A percentile compares a stretch with the other conserved stretches of the same genome.
Evolutionary conservation across 768 basidiomycete species (phyloP).

Genomic region (Russula foetens): DNA sequence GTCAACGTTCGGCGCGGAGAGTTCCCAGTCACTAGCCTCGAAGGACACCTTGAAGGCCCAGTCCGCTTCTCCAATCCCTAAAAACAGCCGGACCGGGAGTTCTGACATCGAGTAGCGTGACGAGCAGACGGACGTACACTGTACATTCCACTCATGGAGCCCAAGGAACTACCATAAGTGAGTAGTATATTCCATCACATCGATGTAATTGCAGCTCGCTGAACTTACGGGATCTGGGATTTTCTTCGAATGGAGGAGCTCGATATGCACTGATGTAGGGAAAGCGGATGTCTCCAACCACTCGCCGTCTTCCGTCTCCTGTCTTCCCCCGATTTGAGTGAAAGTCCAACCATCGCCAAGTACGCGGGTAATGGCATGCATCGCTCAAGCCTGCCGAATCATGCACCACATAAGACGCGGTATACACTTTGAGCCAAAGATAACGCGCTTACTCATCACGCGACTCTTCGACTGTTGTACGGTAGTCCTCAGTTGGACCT

Average conservation of each 20-base stretch:
- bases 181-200: constrained; percentile 10
- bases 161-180: constrained; percentile 50
- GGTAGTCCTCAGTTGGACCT: too few species aligned
- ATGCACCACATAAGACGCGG: neutral
- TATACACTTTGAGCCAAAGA: too few species aligned
- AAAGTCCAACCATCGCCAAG: constrained; percentile 53
- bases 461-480: too few species aligned
- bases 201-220: neutral
- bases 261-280: constrained; percentile 84
- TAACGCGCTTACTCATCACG: too few species aligned
- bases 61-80: constrained; percentile 83
- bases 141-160: constrained; percentile 82
- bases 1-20: constrained; percentile 46
- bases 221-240: constrained; percentile 75
- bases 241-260: constrained; percentile 60
- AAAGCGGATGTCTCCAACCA: constrained; percentile 58
- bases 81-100: neutral
- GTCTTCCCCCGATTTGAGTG: constrained; percentile 54
- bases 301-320: constrained; percentile 45
- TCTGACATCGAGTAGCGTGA: neutral
- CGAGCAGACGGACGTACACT: constrained; percentile 46
- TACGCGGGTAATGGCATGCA: constrained; percentile 21
- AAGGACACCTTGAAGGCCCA: constrained; percentile 80
- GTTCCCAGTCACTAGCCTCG: constrained; percentile 38
- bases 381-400: constrained; percentile 17